These are phyloP conservation scores for Cubamyces lactineus DNA, from an alignment of 768 basidiomycete species.

Conservation along the genomic window DNA sequence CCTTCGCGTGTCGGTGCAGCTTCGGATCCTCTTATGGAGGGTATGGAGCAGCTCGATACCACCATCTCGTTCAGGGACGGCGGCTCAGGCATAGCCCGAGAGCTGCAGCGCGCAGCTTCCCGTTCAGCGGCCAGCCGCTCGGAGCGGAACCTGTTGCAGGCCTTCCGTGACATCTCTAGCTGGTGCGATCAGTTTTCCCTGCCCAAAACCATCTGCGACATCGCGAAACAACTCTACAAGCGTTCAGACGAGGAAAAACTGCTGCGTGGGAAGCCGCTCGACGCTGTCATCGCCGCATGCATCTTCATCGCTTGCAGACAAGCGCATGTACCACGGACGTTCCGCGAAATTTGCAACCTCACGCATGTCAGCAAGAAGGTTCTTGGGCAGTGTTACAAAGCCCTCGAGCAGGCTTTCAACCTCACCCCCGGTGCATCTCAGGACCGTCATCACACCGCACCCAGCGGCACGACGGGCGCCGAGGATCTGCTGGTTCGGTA, in stretches of 20 bases:
- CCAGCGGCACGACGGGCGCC: conserved; percentile 64
- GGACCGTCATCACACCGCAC: conserved; percentile 39
- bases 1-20: conserved; percentile 99
- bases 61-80: conserved; percentile 96
- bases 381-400: conserved; percentile 91
- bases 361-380: conserved; percentile 95
- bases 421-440: conserved; percentile 80
- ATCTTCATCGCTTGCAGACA: conserved; percentile 97
- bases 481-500: conserved; percentile 91
- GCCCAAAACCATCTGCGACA: conserved; percentile 91
- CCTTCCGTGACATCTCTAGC: conserved; percentile 88
- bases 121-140: conserved; percentile 77
- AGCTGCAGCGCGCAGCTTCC: conserved; percentile 90
- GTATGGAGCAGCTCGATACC: conserved; percentile 93
- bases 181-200: conserved; percentile 97
- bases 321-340: conserved; percentile 93
- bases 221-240: conserved; percentile 96
- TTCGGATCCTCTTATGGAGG: conserved; percentile 90
- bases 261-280: conserved; percentile 86
- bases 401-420: conserved; percentile 87
- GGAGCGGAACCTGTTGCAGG: conserved; percentile 83
- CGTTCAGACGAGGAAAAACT: conserved; percentile 95
- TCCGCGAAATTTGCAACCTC: conserved; percentile 92
- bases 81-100: conserved; percentile 87
- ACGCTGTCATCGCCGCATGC: conserved; percentile 95